These are phyloP conservation scores for Leonotis leonurus DNA, from an alignment of 257 asterid species.

Conservation along the genomic window DNA sequence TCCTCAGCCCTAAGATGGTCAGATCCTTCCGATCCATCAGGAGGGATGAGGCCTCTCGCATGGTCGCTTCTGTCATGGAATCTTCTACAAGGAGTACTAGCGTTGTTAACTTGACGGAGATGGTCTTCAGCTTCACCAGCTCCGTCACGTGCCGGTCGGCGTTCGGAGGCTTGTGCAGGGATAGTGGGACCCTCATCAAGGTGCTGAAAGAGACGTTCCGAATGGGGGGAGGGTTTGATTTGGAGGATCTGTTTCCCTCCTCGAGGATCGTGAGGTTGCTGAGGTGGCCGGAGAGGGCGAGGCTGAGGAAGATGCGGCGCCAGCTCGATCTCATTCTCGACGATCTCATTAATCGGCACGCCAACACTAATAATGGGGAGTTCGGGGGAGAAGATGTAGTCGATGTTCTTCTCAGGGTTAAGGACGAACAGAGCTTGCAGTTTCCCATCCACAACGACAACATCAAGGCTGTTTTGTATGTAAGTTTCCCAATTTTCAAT, in stretches of 20 bases:
- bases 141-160: constrained; percentile 17
- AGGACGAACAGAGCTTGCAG: constrained; percentile 6
- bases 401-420: constrained; percentile 19
- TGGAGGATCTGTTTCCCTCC: constrained; percentile 14
- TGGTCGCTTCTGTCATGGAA: background rate
- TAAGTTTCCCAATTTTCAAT: background rate
- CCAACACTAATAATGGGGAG: background rate
- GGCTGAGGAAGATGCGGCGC: constrained; percentile 1
- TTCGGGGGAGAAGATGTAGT: constrained; percentile 21
- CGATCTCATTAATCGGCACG: constrained; percentile 1
- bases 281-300: background rate
- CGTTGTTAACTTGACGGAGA: constrained; percentile 4
- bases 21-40: constrained; percentile 6
- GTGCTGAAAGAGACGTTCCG: background rate
- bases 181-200: background rate
- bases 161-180: constrained; percentile 13
- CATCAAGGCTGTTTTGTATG: constrained; percentile 23
- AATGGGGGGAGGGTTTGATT: constrained; percentile 10
- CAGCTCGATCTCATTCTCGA: background rate
- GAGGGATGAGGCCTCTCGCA: constrained; percentile 3
- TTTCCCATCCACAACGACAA: constrained; percentile 20
- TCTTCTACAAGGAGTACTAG: background rate
- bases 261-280: background rate
- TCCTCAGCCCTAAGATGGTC: constrained; percentile 18
- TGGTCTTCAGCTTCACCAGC: background rate